Evolutionary conservation across 345 rosid species (phyloP).

Genomic region (Arabidopsis arenosa): DNA sequence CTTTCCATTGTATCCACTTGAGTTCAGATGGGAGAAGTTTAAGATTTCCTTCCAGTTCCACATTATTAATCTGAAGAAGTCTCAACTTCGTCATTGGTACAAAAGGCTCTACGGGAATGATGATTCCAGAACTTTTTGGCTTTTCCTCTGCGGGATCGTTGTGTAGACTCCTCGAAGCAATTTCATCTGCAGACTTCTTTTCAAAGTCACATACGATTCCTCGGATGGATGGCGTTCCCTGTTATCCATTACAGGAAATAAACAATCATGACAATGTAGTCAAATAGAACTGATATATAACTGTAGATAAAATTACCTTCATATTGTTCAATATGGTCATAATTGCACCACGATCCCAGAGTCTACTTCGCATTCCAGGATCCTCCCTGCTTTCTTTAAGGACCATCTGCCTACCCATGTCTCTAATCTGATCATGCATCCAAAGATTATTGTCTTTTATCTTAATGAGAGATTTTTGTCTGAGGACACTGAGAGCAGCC

Average conservation of each 20-base stretch:
- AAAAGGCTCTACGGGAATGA: slow-evolving; percentile 49
- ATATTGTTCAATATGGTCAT: slow-evolving; percentile 43
- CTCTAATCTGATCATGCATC: slow-evolving; percentile 83
- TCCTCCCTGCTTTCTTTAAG: slow-evolving; percentile 15
- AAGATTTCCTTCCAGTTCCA: slow-evolving; percentile 57
- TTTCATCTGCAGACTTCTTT: slow-evolving; percentile 21
- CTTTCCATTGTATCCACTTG: slow-evolving; percentile 78
- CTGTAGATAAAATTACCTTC: not conserved
- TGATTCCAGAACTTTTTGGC: slow-evolving; percentile 32
- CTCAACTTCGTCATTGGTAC: slow-evolving; percentile 57
- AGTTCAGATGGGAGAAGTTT: slow-evolving; percentile 55
- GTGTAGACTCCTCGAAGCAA: slow-evolving; percentile 14
- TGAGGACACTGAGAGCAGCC: slow-evolving; percentile 53
- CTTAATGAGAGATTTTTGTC: slow-evolving; percentile 63
- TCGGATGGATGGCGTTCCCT: slow-evolving; percentile 56
- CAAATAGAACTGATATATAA: not conserved
- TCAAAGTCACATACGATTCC: slow-evolving; percentile 56
- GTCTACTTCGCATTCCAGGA: slow-evolving; percentile 62
- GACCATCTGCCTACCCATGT: slow-evolving; percentile 78
- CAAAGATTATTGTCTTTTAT: slow-evolving; percentile 47
- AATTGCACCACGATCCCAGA: slow-evolving; percentile 66
- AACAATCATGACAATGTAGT: not conserved
- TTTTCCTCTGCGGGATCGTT: slow-evolving; percentile 4
- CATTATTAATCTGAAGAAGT: slow-evolving; percentile 68
- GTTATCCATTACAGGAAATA: slow-evolving; percentile 8